Evolutionary conservation across 768 basidiomycete genomes (phyloP).

Genomic region (Tylopilus intermedius): DNA sequence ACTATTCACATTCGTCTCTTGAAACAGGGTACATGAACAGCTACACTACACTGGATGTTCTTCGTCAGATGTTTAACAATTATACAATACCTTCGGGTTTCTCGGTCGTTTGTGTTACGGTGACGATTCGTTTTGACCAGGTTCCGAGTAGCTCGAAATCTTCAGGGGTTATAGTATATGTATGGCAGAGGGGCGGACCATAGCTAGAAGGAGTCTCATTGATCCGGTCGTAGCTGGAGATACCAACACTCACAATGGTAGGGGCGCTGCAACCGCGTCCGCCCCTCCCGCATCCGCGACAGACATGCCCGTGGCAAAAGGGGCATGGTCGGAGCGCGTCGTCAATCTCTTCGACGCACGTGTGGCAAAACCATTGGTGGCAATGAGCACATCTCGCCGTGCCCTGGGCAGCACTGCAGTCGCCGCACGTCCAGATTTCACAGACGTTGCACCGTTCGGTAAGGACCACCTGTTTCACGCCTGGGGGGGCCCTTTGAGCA

Average conservation of each 20-base stretch:
- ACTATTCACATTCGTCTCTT: neutral
- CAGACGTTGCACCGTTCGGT: neutral
- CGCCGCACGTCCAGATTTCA: constrained; percentile 3
- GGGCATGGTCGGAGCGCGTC: neutral
- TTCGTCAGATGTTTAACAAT: neutral
- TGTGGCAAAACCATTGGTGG: neutral
- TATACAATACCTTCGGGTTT: neutral
- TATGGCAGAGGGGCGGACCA: no score
- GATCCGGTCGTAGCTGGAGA: neutral
- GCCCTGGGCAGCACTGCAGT: neutral
- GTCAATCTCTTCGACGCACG: neutral
- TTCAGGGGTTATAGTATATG: neutral
- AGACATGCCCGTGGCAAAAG: neutral
- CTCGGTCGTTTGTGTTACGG: neutral
- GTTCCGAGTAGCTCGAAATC: no score
- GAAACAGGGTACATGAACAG: neutral
- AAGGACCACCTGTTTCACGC: neutral
- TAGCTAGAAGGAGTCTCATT: neutral
- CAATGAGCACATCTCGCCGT: constrained; percentile 2
- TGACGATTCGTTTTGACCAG: neutral
- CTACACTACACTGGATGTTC: neutral
- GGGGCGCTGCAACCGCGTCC: neutral
- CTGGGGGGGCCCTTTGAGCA: neutral
- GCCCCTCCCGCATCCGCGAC: neutral
- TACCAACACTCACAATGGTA: neutral